phyloP scores from a whole-genome alignment of 352 stramenopile species.

The Thalassiosira livingstoniorum region DNA sequence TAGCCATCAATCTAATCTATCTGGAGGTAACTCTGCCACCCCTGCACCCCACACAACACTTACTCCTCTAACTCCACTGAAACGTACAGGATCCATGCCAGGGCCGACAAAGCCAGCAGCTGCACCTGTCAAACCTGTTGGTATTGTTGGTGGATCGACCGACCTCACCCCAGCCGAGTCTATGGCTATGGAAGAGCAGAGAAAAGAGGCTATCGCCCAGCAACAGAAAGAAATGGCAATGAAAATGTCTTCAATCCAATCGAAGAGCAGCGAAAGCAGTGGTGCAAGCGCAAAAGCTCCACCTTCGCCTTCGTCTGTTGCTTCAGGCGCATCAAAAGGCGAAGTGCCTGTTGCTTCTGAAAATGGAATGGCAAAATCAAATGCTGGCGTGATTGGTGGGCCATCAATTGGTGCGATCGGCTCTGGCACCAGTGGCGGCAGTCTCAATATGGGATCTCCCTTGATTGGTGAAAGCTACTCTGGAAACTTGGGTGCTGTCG shows the following conservation, averaged over 20 bases:
- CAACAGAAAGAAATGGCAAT: conserved; percentile 41
- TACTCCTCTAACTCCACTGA: conserved; percentile 81
- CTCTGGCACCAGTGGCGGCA: conserved; percentile 39
- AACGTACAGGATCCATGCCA: conserved; percentile 53
- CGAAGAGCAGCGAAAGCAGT: conserved; percentile 12
- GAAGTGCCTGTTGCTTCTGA: conserved; percentile 11
- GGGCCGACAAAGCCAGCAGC: conserved; percentile 1
- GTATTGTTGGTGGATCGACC: conserved; percentile 37
- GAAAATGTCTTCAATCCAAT: conserved; percentile 31
- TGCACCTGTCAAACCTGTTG: not conserved
- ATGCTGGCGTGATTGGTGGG: conserved; percentile 25
- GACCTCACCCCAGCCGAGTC: conserved; percentile 64
- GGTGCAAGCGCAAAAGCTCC: conserved; percentile 14
- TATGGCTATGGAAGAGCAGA: conserved; percentile 54
- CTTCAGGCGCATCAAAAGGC: conserved; percentile 28
- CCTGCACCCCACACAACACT: conserved; percentile 77
- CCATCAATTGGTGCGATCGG: conserved; percentile 42
- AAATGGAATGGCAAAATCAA: conserved; percentile 23
- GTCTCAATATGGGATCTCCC: conserved; percentile 52
- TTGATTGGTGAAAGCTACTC: conserved; percentile 42
- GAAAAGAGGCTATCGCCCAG: conserved; percentile 44
- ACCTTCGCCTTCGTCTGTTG: conserved; percentile 53
- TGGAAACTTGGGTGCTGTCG: conserved; percentile 26
- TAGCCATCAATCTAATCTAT: conserved; percentile 12
- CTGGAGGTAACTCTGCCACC: conserved; percentile 43